Evolutionary conservation across 129 eudicot genomes (phyloP), one percentile per base, ranked within the genome.

Genomic region (Chrysanthemum makinoi): DNA sequence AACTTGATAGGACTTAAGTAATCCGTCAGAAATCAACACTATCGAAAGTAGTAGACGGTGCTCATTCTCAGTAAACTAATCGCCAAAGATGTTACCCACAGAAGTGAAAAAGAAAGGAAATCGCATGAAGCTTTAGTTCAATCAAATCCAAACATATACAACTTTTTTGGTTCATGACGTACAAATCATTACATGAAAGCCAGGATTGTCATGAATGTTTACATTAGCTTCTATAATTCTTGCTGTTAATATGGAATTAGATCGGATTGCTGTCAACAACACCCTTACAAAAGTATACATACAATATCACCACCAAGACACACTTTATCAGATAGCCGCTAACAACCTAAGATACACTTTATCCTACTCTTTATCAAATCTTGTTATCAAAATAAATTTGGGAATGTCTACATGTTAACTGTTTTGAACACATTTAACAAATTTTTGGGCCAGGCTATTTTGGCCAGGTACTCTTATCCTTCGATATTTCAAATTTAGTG

Each of bases 231-330:
- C 57, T 44, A 20, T 68, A 17, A 49, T 65, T 65, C 19, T 74
- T 65, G 55, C 15, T 75, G 69, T 59, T 76, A 68, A 57, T 48
- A 76, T 76, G 69, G 74, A 58, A 68, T 30, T 50, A 60, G 17
- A 20, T 48, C 22, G 52, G 69, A 26, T 6, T 17, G 51, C 6
- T 15, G 52, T 28, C 16, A 52, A 64, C 69, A 64, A 35, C 52
- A 16, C 52, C 10, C 10, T 26, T 47, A 51, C 62, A 73, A 51
- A 76, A 76, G 51, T 63, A 76, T 69, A 60, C 75, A 69, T 57
- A 76, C 63, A 76, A 62, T 33, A 51, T 35, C 17, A 77, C 71
- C 65, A 69, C 67, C 26, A 16, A 48, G 54, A 61, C 80, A 73
- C 26, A n/a, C 6, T 26, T 10, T 26, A 65, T 54, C 72, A 0